A percentile compares a stretch with the other conserved stretches of the same genome.
These are phyloP conservation scores for Artemisia argyi DNA, from an alignment of 129 eudicot species.

Conservation along the genomic window DNA sequence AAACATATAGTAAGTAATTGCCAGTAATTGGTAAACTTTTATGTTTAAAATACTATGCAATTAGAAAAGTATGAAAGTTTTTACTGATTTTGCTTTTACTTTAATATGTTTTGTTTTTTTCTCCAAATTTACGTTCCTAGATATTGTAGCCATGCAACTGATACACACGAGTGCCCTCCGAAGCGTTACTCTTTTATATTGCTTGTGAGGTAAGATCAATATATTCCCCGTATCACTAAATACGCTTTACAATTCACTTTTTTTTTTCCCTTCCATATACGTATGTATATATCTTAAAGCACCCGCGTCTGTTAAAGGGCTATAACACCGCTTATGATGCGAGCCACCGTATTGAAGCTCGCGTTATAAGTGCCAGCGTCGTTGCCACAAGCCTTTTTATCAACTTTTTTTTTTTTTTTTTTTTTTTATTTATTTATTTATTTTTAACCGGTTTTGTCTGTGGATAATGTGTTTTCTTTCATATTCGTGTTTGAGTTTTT, in stretches of 20 bases:
- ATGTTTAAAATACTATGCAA: background rate
- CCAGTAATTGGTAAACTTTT: background rate
- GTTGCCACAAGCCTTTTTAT: too few species aligned
- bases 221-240: constrained; percentile 28
- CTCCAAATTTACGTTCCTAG: constrained; percentile 48
- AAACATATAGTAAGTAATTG: background rate
- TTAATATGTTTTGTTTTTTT: background rate
- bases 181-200: constrained; percentile 13
- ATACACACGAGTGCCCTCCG: constrained; percentile 68
- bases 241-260: background rate
- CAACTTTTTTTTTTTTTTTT: too few species aligned
- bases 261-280: background rate
- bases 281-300: background rate
- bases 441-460: too few species aligned
- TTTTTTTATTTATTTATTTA: too few species aligned
- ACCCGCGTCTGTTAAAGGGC: too few species aligned
- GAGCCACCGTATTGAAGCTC: too few species aligned
- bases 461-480: too few species aligned
- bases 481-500: too few species aligned
- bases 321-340: too few species aligned
- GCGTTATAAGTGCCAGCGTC: too few species aligned
- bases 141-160: constrained; percentile 74
- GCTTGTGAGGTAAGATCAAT: constrained; percentile 18
- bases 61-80: background rate
- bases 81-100: background rate